Percentiles rank a stretch among this genome's conserved stretches.
These are phyloP conservation scores for Trichomonascaceae sp. DNA, from an alignment of 1,139 yeast genomes.

Conservation along the genomic window DNA sequence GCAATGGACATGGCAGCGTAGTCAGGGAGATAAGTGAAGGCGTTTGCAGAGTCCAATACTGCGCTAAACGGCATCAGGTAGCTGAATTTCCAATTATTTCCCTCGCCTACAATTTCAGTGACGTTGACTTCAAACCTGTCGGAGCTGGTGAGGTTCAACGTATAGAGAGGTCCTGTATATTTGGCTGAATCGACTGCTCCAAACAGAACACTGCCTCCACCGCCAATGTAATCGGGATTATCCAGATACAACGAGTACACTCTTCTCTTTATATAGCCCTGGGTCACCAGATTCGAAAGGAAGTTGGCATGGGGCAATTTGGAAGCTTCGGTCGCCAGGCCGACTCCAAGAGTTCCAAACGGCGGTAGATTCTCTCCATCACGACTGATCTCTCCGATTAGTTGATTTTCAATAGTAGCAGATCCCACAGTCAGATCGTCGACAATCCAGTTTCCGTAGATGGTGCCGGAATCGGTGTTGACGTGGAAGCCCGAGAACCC, in stretches of 20 bases:
- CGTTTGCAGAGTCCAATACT: conserved; percentile 61
- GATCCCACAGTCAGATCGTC: conserved; percentile 34
- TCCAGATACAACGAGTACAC: conserved; percentile 51
- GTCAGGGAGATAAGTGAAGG: conserved; percentile 48
- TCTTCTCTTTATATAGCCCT: conserved; percentile 41
- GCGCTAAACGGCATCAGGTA: conserved; percentile 30
- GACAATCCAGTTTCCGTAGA: conserved; percentile 42
- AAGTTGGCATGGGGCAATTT: conserved; percentile 31
- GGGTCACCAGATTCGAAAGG: conserved; percentile 43
- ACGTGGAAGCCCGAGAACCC: conserved; percentile 27
- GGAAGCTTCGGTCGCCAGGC: conserved; percentile 9
- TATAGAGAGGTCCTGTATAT: conserved; percentile 40
- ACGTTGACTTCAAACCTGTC: conserved; percentile 11
- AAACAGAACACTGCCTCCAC: conserved; percentile 46
- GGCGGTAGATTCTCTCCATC: not conserved
- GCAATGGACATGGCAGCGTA: conserved; percentile 16
- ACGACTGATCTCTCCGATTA: conserved; percentile 3
- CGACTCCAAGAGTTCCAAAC: conserved; percentile 15
- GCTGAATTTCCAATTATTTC: conserved; percentile 20
- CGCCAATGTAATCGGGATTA: conserved; percentile 34
- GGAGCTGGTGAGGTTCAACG: conserved; percentile 22
- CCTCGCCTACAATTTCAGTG: conserved; percentile 12
- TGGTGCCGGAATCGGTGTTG: conserved; percentile 24
- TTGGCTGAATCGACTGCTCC: conserved; percentile 55
- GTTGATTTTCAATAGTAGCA: conserved; percentile 2